Percentiles rank a stretch among this genome's conserved stretches.
These are phyloP conservation scores for Penicillium sp. DNA, from an alignment of 2,329 filamentous ascomycete species.

Conservation along the genomic window DNA sequence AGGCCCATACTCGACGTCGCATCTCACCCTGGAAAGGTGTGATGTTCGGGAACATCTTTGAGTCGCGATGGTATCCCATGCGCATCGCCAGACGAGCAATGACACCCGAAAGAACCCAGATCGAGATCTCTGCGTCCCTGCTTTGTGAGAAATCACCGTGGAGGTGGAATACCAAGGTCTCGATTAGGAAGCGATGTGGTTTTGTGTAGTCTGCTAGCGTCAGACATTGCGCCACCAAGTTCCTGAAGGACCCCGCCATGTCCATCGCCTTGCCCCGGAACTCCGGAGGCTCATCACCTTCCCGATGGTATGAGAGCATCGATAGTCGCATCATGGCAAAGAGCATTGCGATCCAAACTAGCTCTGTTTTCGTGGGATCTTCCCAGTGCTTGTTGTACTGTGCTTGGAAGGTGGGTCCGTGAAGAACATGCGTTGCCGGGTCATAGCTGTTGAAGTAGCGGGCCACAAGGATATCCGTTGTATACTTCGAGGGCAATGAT, in stretches of 20 bases:
- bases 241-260: conserved; percentile 51
- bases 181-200: conserved; percentile 62
- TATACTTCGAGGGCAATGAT: conserved; percentile 77
- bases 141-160: conserved; percentile 64
- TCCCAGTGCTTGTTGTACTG: conserved; percentile 69
- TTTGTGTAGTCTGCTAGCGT: conserved; percentile 67
- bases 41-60: conserved; percentile 62
- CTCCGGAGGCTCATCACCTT: conserved; percentile 66
- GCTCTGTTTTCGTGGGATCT: conserved; percentile 58
- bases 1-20: conserved; percentile 54
- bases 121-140: conserved; percentile 62
- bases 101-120: conserved; percentile 63
- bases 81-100: conserved; percentile 66
- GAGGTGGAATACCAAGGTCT: conserved; percentile 64
- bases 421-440: conserved; percentile 69
- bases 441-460: conserved; percentile 88
- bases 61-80: conserved; percentile 68
- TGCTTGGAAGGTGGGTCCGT: conserved; percentile 82
- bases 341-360: conserved; percentile 66
- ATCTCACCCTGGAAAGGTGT: conserved; percentile 65
- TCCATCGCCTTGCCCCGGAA: conserved; percentile 60
- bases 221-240: conserved; percentile 65
- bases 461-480: conserved; percentile 80
- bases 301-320: conserved; percentile 63
- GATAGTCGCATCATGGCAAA: conserved; percentile 68